Base-by-base conservation (phyloP, 805 yeast species). In the Kuraishia cidri region DNA sequence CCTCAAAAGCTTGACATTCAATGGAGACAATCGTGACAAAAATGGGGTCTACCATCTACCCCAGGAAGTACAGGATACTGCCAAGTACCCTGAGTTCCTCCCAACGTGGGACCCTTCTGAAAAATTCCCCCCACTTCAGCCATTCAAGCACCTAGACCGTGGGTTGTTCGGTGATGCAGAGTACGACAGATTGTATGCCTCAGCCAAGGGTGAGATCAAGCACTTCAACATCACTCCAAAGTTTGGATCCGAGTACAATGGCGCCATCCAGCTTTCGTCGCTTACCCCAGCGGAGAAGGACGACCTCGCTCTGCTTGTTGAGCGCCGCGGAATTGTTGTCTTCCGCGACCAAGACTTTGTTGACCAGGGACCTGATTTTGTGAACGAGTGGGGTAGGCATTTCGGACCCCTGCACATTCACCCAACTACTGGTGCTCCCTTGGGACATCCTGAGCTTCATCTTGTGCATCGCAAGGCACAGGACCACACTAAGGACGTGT, bases 21-120 rank as follows among this genome's bases (percentile, higher is more conserved):
- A n/a, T n/a, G n/a, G n/a, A n/a, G n/a, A n/a, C n/a, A n/a, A n/a
- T n/a, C n/a, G n/a, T n/a, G n/a, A n/a, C n/a, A n/a, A n/a, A n/a
- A n/a, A n/a, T n/a, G n/a, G n/a, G n/a, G n/a, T n/a, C n/a, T n/a
- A n/a, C n/a, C n/a, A n/a, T n/a, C n/a, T n/a, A n/a, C n/a, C n/a
- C n/a, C n/a, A n/a, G n/a, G n/a, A n/a, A n/a, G n/a, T n/a, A n/a
- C n/a, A n/a, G n/a, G n/a, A n/a, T n/a, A n/a, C n/a, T n/a, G n/a
- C n/a, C n/a, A n/a, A n/a, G n/a, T 66, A 59, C 50, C 79, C 79
- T 3, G 76, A 71, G 8, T 78, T 71, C 58, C 62, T 77, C 29
- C 85, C 86, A n/a, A 69, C 81, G 2, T 78, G 81, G 81, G 73
- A 77, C 46, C 76, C 77, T 12, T 56, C 47, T 12, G 67, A 73